Conservation (phyloP, 106 monocot species). For the Phalaenopsis equestris region DNA sequence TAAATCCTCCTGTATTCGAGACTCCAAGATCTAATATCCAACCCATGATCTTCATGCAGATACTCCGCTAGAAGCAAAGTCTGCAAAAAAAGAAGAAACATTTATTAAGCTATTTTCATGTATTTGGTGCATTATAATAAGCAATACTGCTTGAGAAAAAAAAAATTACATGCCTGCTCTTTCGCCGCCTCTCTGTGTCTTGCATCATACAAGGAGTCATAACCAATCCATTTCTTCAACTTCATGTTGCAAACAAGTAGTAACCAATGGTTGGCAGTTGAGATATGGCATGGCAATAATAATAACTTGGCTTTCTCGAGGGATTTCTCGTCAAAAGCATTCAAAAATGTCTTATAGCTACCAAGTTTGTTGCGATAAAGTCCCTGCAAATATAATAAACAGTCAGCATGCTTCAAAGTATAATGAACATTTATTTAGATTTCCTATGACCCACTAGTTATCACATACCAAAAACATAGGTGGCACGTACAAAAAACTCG, state of each 20-base stretch:
- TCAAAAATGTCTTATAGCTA: conserved; percentile 8
- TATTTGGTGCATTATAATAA: not conserved
- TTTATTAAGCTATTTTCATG: not conserved
- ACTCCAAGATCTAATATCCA: conserved; percentile 8
- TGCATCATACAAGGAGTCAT: conserved; percentile 3
- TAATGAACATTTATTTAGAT: not conserved
- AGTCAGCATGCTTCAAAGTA: not conserved
- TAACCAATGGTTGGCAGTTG: conserved; percentile 5
- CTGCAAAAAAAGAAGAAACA: not conserved
- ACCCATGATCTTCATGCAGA: not conserved
- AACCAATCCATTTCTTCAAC: not conserved
- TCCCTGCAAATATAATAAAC: not conserved
- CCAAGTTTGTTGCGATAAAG: conserved; percentile 11
- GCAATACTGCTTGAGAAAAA: too few species aligned
- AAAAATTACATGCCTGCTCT: not conserved
- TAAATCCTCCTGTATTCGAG: conserved; percentile 3
- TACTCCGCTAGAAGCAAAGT: conserved; percentile 1
- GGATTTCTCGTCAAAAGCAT: conserved; percentile 1
- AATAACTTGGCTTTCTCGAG: not conserved
- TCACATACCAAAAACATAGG: conserved; percentile 9
- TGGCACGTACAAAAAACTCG: conserved; percentile 8
- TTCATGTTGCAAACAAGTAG: conserved; percentile 2
- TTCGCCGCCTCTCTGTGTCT: conserved; percentile 4
- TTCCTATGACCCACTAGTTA: not conserved
- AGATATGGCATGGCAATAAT: conserved; percentile 1